Evolutionary conservation across 2,329 filamentous ascomycete genomes (phyloP).

Genomic region (Arthrobotrys iridis): DNA sequence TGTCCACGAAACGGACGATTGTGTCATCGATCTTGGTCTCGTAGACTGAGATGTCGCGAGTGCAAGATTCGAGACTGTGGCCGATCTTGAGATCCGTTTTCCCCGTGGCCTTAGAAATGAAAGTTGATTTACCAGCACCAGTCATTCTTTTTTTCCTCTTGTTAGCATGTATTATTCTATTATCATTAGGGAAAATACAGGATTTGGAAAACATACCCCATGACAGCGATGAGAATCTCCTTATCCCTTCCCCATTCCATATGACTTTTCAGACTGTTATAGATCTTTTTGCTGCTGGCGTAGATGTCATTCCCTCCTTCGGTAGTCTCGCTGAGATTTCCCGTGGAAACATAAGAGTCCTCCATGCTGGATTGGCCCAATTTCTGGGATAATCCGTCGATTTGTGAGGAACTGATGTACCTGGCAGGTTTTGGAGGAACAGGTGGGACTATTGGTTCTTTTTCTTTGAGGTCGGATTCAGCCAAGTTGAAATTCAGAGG

Average conservation of each 20-base stretch:
- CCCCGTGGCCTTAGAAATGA: conserved; percentile 61
- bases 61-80: conserved; percentile 60
- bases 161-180: neutral
- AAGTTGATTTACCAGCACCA: conserved; percentile 62
- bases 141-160: conserved; percentile 58
- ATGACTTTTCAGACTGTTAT: conserved; percentile 35
- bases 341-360: conserved; percentile 40
- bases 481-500: neutral
- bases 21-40: conserved; percentile 43
- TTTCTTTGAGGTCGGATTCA: neutral
- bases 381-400: conserved; percentile 23
- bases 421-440: conserved; percentile 40
- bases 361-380: conserved; percentile 26
- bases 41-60: conserved; percentile 40
- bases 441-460: conserved; percentile 10
- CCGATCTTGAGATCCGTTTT: conserved; percentile 60
- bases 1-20: conserved; percentile 62
- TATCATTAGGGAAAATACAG: neutral
- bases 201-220: conserved; percentile 52
- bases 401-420: conserved; percentile 21
- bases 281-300: conserved; percentile 17
- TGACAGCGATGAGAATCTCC: conserved; percentile 56
- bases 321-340: conserved; percentile 21
- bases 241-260: conserved; percentile 49
- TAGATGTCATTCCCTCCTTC: conserved; percentile 27